Base-by-base conservation (phyloP, 768 basidiomycete genomes). In the Mycena alexandri region DNA sequence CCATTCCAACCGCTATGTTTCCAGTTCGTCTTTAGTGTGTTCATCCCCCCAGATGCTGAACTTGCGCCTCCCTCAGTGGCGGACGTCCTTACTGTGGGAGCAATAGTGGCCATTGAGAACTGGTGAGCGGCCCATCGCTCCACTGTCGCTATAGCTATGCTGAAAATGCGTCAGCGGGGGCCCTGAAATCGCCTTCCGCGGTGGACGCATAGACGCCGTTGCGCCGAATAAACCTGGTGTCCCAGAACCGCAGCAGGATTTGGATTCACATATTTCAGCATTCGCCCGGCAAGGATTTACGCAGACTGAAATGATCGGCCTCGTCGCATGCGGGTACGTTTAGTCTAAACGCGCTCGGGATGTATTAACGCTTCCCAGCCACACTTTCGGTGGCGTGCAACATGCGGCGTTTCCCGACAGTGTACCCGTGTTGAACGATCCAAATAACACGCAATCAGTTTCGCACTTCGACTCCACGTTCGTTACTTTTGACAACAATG, bases 121-220 rank as follows among this genome's bases (percentile, higher is more conserved):
- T 67, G 48, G 60, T 61, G 38, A 25, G 29, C 34, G 38, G 38
- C 13, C 33, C 34, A 38, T 22, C 34, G 12, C 14, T 9, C 2
- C 22, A n/a, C n/a, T 22, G 10, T n/a, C 19, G 8, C 19, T 5
- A 38, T 5, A 38, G 10, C 22, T 16, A 9, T 7, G 38, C 19
- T n/a, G 4, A 48, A 8, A 5, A 14, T 29, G 14, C 19, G n/a
- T 10, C 14, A 48, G 64, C n/a, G 64, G 57, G 8, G 64, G 64
- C 42, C 64, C 64, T 16, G 51, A 59, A 33, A 53, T 66, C 34
- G 48, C 57, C 0, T 66, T 66, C 55, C 64, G 64, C 22, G 64
- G 57, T 12, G 64, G 64, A 36, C 64, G 64, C 7, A 24, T 66
- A 21, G 64, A 66, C 57, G 48, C 64, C 14, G 56, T 24, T 9